Percentiles rank a stretch among this genome's conserved stretches.
phyloP scores from a whole-genome alignment of 1,139 yeast genomes.

The Magnusiomyces fungicola region DNA sequence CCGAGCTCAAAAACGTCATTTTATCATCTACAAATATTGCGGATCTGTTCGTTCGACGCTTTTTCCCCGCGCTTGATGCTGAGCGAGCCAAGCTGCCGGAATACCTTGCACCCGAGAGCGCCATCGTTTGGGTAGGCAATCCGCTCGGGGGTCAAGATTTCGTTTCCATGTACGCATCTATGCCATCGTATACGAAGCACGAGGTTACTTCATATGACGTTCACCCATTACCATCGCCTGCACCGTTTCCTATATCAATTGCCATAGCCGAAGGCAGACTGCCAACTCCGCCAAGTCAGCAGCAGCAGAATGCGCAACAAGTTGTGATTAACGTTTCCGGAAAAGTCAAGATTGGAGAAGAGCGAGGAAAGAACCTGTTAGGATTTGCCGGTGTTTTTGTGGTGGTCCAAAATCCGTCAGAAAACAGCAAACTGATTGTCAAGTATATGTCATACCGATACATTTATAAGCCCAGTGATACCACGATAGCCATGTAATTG shows the following conservation, averaged over 20 bases:
- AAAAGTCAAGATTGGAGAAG: constrained; percentile 28
- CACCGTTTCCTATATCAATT: neutral
- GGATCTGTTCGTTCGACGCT: neutral
- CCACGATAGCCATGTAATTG: constrained; percentile 23
- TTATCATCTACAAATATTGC: neutral
- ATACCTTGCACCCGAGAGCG: constrained; percentile 8
- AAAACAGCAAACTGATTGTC: constrained; percentile 17
- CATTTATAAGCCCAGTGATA: constrained; percentile 29
- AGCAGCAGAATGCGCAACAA: constrained; percentile 12
- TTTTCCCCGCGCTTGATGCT: constrained; percentile 1
- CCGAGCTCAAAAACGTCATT: neutral
- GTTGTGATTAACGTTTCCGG: constrained; percentile 29
- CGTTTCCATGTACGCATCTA: constrained; percentile 25
- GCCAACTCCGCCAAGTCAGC: neutral
- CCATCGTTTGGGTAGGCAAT: constrained; percentile 35
- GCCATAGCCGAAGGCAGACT: neutral
- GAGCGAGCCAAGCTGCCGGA: neutral
- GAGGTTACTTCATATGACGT: constrained; percentile 30
- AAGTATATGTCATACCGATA: constrained; percentile 31
- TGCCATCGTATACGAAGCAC: constrained; percentile 30
- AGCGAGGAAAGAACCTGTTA: constrained; percentile 25
- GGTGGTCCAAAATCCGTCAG: constrained; percentile 22
- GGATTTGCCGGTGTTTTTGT: constrained; percentile 31
- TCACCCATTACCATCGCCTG: constrained; percentile 30
- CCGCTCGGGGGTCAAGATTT: constrained; percentile 35